Conservation (phyloP, 192 early-diverging fungal genomes). For the Backusella sp. region DNA sequence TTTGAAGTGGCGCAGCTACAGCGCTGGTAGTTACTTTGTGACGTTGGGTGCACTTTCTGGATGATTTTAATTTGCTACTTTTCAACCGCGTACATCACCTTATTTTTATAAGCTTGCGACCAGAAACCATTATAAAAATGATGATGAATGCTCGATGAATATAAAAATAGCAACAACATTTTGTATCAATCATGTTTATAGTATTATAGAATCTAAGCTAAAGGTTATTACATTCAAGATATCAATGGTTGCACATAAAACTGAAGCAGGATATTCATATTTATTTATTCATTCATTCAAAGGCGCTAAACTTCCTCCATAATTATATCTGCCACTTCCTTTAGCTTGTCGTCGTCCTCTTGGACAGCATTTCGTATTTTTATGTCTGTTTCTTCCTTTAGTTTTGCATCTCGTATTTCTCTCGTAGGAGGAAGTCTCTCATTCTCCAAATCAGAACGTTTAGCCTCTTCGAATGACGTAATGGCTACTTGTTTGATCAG, state of each 20-base stretch:
- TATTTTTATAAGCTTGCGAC: too few relatives aligned
- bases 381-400: slow-evolving; percentile 33
- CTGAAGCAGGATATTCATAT: background rate
- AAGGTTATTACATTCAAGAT: too few relatives aligned
- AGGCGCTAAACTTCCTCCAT: slow-evolving; percentile 8
- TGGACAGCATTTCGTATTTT: slow-evolving; percentile 36
- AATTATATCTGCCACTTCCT: slow-evolving; percentile 33
- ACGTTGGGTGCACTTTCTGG: background rate
- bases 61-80: background rate
- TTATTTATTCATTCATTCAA: background rate
- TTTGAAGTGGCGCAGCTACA: background rate
- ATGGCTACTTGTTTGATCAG: slow-evolving; percentile 56
- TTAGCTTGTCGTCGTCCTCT: slow-evolving; percentile 30
- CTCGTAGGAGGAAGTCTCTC: slow-evolving; percentile 85
- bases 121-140: too few relatives aligned
- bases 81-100: too few relatives aligned
- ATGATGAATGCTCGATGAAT: too few relatives aligned
- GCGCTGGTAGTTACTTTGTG: background rate
- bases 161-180: too few relatives aligned
- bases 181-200: too few relatives aligned
- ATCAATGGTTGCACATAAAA: background rate
- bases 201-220: too few relatives aligned
- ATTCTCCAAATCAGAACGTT: slow-evolving; percentile 87
- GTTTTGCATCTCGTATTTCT: slow-evolving; percentile 42
- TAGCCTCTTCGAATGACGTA: slow-evolving; percentile 90